Conservation (phyloP, 139 green algal species). For the Chlorella ohadii region DNA sequence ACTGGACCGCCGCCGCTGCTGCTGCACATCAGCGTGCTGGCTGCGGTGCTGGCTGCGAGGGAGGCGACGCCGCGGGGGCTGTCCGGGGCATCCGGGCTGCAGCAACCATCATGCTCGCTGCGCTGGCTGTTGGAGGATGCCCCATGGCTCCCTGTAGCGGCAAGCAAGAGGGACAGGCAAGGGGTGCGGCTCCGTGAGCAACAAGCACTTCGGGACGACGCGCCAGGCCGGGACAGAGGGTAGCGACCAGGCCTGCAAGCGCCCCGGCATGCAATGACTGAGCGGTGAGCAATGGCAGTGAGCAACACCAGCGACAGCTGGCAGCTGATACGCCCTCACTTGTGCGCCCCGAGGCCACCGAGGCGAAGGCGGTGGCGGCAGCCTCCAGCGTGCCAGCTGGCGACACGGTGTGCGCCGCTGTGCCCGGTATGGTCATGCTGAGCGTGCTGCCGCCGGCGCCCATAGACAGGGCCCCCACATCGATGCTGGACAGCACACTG, state of each 20-base stretch:
- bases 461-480: background rate
- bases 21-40: background rate
- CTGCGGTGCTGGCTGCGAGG: background rate
- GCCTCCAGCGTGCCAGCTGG: constrained; percentile 7
- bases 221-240: too few species aligned
- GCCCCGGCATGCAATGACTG: too few species aligned
- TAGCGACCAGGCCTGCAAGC: too few species aligned
- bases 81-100: constrained; percentile 15
- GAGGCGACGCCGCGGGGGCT: constrained; percentile 8
- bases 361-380: background rate
- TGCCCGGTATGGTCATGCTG: background rate
- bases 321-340: background rate
- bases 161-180: too few species aligned
- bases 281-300: too few species aligned
- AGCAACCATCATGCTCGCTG: background rate
- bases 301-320: too few species aligned
- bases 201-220: too few species aligned
- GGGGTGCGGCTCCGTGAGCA: too few species aligned
- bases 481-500: constrained; percentile 16
- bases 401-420: background rate
- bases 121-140: background rate
- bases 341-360: background rate
- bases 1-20: background rate
- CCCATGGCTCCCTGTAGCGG: background rate
- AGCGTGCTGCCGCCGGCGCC: background rate